Evolutionary conservation across 83 land plant genomes (phyloP), one percentile per base, ranked within the genome.

Genomic region (Larix sibirica): DNA sequence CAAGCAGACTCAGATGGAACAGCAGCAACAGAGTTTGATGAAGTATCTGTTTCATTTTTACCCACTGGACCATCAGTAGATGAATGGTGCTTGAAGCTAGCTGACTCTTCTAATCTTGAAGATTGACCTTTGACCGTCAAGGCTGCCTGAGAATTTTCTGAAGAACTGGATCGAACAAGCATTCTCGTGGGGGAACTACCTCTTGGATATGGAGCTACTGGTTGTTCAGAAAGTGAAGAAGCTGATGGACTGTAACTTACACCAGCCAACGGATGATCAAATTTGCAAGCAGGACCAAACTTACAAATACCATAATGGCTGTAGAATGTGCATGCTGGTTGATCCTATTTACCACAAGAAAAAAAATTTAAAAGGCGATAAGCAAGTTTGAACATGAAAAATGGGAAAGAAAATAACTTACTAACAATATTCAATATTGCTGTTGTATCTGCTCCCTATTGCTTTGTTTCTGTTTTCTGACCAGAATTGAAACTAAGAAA

Each of bases 221-320:
- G 89, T 84, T 88, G 83, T 42, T 90, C 92, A 59, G 85, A 69
- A 42, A 90, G 86, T 62, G 88, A 90, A 10, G 90, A 90, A 67
- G 92, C 86, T 40, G 92, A 86, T 65, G 92, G 90, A 71, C 88
- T 87, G 82, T 90, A 90, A 38, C 81, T 79, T 31, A 59, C 14
- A 50, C 80, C 80, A 21, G 3, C 62, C 71, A 86, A 47, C 6
- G 85, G 85, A 75, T 91, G 93, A 66, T 91, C 88, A 82, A 64
- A 91, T 65, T 82, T 91, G 79, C 93, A 91, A 21, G 87, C 79
- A 50, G 91, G 93, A 21, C 93, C 93, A 71, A 81, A 91, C 83
- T 91, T 91, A 89, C 93, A 91, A 21, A 91, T 85, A 10, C 93
- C 93, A 84, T 83, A 87, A 12, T 87, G 87, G 6, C 80, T 76